Evolutionary conservation across 163 green algal species (phyloP).

Genomic region (Coccomyxa subellipsoidea): DNA sequence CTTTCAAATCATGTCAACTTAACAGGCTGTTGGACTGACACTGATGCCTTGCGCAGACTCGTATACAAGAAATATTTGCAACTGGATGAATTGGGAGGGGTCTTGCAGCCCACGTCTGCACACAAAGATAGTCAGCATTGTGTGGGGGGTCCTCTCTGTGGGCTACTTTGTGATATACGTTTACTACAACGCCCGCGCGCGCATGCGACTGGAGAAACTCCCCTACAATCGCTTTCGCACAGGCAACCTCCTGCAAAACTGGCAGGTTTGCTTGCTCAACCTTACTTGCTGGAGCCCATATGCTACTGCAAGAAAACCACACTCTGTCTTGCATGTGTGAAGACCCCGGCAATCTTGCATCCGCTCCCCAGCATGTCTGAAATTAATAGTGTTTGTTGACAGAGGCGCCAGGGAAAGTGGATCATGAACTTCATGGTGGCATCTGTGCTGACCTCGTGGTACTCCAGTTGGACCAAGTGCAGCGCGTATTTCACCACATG

Average conservation of each 20-base stretch:
- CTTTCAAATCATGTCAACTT: too few relatives aligned
- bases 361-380: too few relatives aligned
- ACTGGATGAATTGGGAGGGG: not conserved
- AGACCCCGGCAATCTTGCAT: not conserved
- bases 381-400: not conserved
- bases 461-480: not conserved
- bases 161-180: not conserved
- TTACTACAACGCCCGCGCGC: not conserved
- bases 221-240: not conserved
- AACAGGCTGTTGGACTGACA: too few relatives aligned
- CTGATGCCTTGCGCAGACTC: too few relatives aligned
- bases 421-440: not conserved
- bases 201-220: not conserved
- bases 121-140: not conserved
- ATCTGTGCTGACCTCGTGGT: not conserved
- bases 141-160: not conserved
- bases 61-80: not conserved
- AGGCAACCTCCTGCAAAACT: not conserved
- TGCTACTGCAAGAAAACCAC: too few relatives aligned
- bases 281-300: too few relatives aligned
- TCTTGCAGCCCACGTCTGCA: not conserved
- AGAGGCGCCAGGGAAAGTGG: not conserved
- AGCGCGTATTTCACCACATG: not conserved
- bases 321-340: too few relatives aligned
- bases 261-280: too few relatives aligned